Percentiles rank a stretch among this genome's conserved stretches.
These are phyloP conservation scores for Trapa incisa DNA, from an alignment of 345 rosid species.

Conservation along the genomic window DNA sequence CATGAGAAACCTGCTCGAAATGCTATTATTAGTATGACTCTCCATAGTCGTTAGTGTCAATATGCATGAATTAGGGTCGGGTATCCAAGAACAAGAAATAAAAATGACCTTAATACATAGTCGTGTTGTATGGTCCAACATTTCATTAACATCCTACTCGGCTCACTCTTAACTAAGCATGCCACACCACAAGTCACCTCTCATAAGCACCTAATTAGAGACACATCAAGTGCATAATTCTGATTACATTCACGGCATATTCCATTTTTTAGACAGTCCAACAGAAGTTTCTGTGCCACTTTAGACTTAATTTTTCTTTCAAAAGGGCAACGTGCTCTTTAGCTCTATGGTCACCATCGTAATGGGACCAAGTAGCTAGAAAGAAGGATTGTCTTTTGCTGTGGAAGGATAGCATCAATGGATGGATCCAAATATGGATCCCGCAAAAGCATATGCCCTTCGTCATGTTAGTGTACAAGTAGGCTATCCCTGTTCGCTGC, in stretches of 20 bases:
- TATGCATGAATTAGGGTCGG: neutral
- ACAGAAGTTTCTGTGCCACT: no score
- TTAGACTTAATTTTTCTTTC: no score
- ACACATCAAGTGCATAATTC: no score
- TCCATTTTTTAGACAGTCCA: no score
- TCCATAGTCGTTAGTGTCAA: neutral
- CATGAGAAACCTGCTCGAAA: neutral
- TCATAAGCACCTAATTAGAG: no score
- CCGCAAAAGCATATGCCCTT: neutral
- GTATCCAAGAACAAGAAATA: neutral
- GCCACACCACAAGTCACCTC: no score
- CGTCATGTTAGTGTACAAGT: neutral
- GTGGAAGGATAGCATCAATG: neutral
- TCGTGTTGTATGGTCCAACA: neutral
- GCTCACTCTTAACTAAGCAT: no score
- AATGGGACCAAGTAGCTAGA: neutral
- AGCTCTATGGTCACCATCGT: neutral
- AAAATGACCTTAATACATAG: neutral
- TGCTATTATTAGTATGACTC: neutral
- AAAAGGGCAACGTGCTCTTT: neutral
- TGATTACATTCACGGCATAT: no score
- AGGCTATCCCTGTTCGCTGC: neutral
- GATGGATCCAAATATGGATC: neutral
- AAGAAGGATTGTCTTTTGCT: neutral
- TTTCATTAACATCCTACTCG: no score